Evolutionary conservation across 345 rosid genomes (phyloP).

Genomic region (Physaria fendleri): DNA sequence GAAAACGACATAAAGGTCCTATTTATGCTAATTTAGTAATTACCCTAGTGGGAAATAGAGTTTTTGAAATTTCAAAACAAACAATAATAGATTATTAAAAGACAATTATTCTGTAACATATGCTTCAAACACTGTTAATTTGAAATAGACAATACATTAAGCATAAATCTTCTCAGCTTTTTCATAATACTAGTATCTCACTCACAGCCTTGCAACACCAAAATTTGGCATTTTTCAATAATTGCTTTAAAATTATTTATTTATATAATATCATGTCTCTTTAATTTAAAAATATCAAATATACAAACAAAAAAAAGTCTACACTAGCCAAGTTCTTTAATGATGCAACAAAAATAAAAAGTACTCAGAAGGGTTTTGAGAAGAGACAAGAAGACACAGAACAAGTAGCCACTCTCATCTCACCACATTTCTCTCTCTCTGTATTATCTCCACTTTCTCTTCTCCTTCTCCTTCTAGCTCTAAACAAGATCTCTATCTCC

Average conservation of each 20-base stretch:
- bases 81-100: too few species aligned
- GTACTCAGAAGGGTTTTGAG: constrained; percentile 23
- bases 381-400: constrained; percentile 28
- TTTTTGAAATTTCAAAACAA: too few species aligned
- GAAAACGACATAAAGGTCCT: too few species aligned
- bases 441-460: background rate
- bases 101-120: too few species aligned
- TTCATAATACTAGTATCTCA: background rate
- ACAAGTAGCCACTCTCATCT: constrained; percentile 30
- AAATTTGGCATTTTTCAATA: constrained; percentile 11
- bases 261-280: background rate
- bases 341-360: constrained; percentile 20
- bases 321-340: constrained; percentile 27
- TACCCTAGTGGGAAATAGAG: too few species aligned
- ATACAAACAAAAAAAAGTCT: constrained; percentile 17
- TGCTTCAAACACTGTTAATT: too few species aligned
- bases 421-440: constrained; percentile 2
- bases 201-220: constrained; percentile 15
- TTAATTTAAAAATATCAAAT: constrained; percentile 9
- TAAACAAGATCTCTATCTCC: constrained; percentile 14
- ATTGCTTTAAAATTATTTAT: background rate
- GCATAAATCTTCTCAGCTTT: too few species aligned
- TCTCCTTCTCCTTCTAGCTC: constrained; percentile 12
- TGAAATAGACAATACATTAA: too few species aligned
- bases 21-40: too few species aligned